Evolutionary conservation across 2,329 filamentous ascomycete species (phyloP).

Genomic region (Arthrinium phaeospermum): DNA sequence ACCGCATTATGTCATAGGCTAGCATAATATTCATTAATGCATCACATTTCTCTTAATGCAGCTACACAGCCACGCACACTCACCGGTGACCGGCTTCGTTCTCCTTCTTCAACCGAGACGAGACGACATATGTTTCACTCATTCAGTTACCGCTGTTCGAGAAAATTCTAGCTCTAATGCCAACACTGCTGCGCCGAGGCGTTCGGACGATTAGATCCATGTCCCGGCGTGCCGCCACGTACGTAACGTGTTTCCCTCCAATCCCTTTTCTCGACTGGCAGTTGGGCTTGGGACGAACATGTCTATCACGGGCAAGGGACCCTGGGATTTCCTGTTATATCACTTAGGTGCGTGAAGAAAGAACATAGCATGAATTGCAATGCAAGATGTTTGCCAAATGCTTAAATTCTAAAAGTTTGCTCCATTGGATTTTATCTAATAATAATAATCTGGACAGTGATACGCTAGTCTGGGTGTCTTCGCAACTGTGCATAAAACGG

Average conservation of each 20-base stretch:
- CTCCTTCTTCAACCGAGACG: not conserved
- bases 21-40: not conserved
- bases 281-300: constrained; percentile 1
- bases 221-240: not conserved
- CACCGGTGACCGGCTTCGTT: not conserved
- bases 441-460: not conserved
- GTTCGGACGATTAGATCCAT: not conserved
- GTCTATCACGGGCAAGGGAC: not conserved
- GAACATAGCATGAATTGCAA: not conserved
- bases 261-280: not conserved
- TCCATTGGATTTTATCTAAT: not conserved
- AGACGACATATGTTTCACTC: not conserved
- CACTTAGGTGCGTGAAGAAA: not conserved
- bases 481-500: not conserved
- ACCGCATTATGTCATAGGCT: not conserved
- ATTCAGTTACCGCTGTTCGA: not conserved
- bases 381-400: not conserved
- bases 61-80: not conserved
- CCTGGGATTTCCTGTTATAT: not conserved
- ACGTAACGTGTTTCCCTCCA: not conserved
- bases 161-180: not conserved
- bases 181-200: not conserved
- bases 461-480: not conserved
- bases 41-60: not conserved
- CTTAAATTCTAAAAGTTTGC: not conserved